A percentile compares a stretch with the other conserved stretches of the same genome.
These are phyloP conservation scores for Coriaria nepalensis DNA, from an alignment of 306 rosid genomes.

Conservation along the genomic window DNA sequence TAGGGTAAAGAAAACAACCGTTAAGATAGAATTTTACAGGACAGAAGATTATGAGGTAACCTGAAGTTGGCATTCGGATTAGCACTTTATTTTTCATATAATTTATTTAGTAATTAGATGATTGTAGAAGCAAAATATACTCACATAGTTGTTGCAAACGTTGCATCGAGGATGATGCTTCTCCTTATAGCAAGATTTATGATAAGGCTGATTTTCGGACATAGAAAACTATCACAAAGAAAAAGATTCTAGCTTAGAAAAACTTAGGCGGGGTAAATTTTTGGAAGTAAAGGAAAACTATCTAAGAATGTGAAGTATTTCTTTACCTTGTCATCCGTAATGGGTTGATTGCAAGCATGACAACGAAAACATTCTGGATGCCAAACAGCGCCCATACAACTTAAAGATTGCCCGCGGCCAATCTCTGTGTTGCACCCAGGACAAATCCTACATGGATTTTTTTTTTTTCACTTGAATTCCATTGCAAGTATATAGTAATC, in stretches of 20 bases:
- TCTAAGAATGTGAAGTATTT: constrained; percentile 9
- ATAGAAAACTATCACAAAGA: constrained; percentile 57
- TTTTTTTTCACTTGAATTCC: constrained; percentile 5
- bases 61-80: no score
- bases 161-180: constrained; percentile 89
- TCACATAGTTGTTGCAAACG: constrained; percentile 76
- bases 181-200: constrained; percentile 84
- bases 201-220: constrained; percentile 66
- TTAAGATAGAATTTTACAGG: neutral
- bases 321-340: constrained; percentile 74
- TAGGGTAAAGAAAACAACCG: constrained; percentile 19
- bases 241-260: constrained; percentile 1
- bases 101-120: neutral
- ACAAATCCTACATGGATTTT: constrained; percentile 48
- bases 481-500: constrained; percentile 1
- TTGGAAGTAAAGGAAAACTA: neutral
- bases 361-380: constrained; percentile 92
- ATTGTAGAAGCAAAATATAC: constrained; percentile 20
- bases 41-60: no score
- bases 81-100: no score
- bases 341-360: constrained; percentile 64
- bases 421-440: constrained; percentile 83
- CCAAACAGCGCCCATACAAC: constrained; percentile 71
- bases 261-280: no score
- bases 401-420: constrained; percentile 63